These are phyloP conservation scores for Bipolaris bicolor DNA, from an alignment of 2,329 filamentous ascomycete genomes.

Conservation along the genomic window DNA sequence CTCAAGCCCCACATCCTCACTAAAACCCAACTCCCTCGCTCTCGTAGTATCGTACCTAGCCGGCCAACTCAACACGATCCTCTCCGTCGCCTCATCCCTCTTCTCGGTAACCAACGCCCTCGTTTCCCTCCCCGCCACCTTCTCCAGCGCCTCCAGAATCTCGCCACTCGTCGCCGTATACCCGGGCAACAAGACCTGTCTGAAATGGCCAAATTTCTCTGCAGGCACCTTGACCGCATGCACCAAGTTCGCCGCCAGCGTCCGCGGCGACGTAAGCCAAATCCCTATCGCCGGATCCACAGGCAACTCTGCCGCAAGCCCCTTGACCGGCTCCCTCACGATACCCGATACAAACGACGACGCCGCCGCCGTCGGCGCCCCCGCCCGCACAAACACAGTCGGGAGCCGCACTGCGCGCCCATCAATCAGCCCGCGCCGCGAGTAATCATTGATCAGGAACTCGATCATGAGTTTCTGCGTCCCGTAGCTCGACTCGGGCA, in stretches of 20 bases:
- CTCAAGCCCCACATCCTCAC: constrained; percentile 56
- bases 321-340: constrained; percentile 67
- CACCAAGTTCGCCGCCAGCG: constrained; percentile 61
- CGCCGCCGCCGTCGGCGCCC: constrained; percentile 65
- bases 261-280: constrained; percentile 64
- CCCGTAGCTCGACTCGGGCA: constrained; percentile 68
- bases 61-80: constrained; percentile 64
- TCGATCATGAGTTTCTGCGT: constrained; percentile 69
- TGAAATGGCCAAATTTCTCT: constrained; percentile 59
- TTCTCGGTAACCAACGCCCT: constrained; percentile 59
- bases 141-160: constrained; percentile 62
- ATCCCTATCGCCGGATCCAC: constrained; percentile 59
- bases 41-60: constrained; percentile 62
- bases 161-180: constrained; percentile 61
- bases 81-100: constrained; percentile 57
- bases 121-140: constrained; percentile 61
- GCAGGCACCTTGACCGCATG: constrained; percentile 58
- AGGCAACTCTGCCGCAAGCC: constrained; percentile 59
- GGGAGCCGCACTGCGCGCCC: constrained; percentile 66
- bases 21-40: constrained; percentile 61
- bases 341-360: constrained; percentile 69
- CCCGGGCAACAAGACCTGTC: constrained; percentile 62
- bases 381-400: constrained; percentile 66
- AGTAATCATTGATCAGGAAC: constrained; percentile 67
- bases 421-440: constrained; percentile 63